Base-by-base conservation (phyloP, 2,329 filamentous ascomycete genomes). In the Diaporthe eres region DNA sequence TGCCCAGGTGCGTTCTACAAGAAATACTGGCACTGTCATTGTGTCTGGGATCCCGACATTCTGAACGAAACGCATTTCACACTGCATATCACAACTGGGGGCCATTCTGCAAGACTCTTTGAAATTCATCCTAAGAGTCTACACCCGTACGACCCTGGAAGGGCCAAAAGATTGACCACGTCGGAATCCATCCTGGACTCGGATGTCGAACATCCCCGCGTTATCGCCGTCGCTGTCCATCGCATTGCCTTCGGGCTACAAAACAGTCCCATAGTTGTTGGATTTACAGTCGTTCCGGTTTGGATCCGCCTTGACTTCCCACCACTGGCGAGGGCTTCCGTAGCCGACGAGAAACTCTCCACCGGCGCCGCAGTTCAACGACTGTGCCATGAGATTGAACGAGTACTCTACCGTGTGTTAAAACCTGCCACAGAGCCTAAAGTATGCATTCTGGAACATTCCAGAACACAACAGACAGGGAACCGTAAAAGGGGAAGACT, bases 271-370 rank as follows among this genome's bases (percentile, higher is more conserved):
- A n/a, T 68, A 68, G 9, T 22, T n/a, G 31, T 68, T 68, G 19
- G n/a, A 39, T 28, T 31, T 7, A n/a, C 65, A 53, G 47, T 25
- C 9, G 15, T 28, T 10, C 22, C 47, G 22, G n/a, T 53, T 68
- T 53, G 65, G 65, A 13, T 68, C 65, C 31, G 47, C 65, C 22
- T 39, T 53, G 47, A n/a, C 47, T n/a, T 68, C 65, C 12, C n/a
- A 68, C 34, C 49, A 53, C 10, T 53, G 8, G 22, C 3, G 47
- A 8, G 47, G 9, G 13, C 2, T 4, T 6, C n/a, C 47, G 15
- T 28, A 19, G 8, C 13, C 7, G 22, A 53, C 22, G 8, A 39
- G 2, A 4, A 53, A 68, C n/a, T 53, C 47, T 17, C 65, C 65
- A 28, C 65, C 65, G 4, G 65, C 65, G 22, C 15, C 47, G 7